Base-by-base conservation (phyloP, 805 yeast species). In the Candida gorgasii region DNA sequence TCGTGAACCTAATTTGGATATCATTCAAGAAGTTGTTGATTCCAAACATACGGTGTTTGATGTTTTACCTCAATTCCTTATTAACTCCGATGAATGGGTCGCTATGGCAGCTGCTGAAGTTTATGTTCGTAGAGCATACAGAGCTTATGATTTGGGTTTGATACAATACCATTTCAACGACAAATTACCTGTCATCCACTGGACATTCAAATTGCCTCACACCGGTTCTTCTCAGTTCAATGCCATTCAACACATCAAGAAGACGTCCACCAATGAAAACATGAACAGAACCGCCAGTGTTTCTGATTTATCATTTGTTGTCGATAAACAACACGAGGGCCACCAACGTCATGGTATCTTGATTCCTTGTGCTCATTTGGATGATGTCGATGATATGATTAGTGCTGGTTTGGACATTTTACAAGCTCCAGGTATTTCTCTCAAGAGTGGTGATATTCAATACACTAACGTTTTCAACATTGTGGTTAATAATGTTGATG, bases 21-120 rank as follows among this genome's bases (percentile, higher is more conserved):
- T 87, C 45, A 78, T 93, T 53, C 81, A 84, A 50, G 98, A 93
- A 65, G 93, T 93, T 44, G 90, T 93, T 53, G 99, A 93, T 61
- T 90, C 98, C 39, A 90, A 87, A 63, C 95, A 88, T 69, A 88
- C 92, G 46, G 97, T 93, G 14, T 93, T 92, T 63, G 99, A 93
- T 62, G 98, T 95, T 28, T 78, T 93, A 63, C 78, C 95, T 34
- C 97, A 89, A 68, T 93, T 93, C 69, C 80, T 93, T 68, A 80
- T 78, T 42, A 86, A 88, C 54, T 58, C 76, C 9, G 97, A 95
- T 58, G 86, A 85, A 36, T 87, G 88, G 76, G 92, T 93, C 47
- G 86, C 92, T 3, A 79, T 92, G 51, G 98, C 99, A 27, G 98
- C 99, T 27, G 89, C 96, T 35, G 97, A 93, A 68, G 96, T 93